Conservation (phyloP, 495 filamentous ascomycete genomes). For the Aspergillus nanangensis region DNA sequence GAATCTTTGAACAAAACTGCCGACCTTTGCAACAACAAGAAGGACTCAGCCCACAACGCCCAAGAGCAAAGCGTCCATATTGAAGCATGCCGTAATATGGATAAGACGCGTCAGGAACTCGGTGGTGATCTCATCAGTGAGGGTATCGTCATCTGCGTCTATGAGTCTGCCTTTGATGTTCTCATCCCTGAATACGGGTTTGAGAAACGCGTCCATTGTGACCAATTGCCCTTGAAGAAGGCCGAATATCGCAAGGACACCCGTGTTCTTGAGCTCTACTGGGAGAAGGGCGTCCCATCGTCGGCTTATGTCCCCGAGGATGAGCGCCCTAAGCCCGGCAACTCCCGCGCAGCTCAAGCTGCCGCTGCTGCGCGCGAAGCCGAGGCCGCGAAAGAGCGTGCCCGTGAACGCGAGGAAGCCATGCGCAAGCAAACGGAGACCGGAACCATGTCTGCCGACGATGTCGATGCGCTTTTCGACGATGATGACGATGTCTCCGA, state of each 20-base stretch:
- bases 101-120: slow-evolving; percentile 75
- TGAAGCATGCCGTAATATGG: slow-evolving; percentile 92
- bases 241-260: slow-evolving; percentile 96
- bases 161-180: slow-evolving; percentile 98
- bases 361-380: slow-evolving; percentile 72
- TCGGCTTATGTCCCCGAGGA: slow-evolving; percentile 96
- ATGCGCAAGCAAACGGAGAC: slow-evolving; percentile 89
- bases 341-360: slow-evolving; percentile 59
- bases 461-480: slow-evolving; percentile 85
- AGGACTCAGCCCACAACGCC: slow-evolving; percentile 94
- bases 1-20: slow-evolving; percentile 88
- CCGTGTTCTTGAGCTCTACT: slow-evolving; percentile 90
- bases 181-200: slow-evolving; percentile 98
- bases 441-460: slow-evolving; percentile 82
- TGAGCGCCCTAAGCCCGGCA: slow-evolving; percentile 77
- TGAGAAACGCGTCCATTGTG: slow-evolving; percentile 98
- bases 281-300: slow-evolving; percentile 98
- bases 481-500: slow-evolving; percentile 92
- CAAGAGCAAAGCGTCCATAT: slow-evolving; percentile 99
- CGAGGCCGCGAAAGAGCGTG: slow-evolving; percentile 72
- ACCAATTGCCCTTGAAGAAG: slow-evolving; percentile 96
- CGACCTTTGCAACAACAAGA: slow-evolving; percentile 97
- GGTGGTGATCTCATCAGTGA: slow-evolving; percentile 94
- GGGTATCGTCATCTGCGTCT: slow-evolving; percentile 94
- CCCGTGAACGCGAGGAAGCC: slow-evolving; percentile 79